Evolutionary conservation across 768 basidiomycete genomes (phyloP), one percentile per base, ranked within the genome.

Genomic region (Lentinula lateritia): DNA sequence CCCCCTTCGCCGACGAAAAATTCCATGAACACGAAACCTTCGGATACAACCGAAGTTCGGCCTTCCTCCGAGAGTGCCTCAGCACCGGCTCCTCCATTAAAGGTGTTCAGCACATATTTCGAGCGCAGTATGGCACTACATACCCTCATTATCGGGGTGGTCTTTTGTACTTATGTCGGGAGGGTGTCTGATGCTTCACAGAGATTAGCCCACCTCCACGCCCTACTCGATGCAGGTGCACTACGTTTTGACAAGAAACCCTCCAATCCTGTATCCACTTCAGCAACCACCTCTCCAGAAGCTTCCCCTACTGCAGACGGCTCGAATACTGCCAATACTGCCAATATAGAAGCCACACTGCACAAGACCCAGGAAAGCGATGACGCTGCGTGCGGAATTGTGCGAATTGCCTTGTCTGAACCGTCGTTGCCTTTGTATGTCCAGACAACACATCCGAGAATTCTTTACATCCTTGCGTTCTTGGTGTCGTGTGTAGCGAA

Each of bases 401-500:
- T 46, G 15, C 32, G 76, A 70, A 68, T 77, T 5, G 62, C 64
- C 7, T 53, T 78, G n/a, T 43, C 76, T 73, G 69, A 78, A 36
- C 71, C 71, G 5, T 70, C 78, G 48, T 75, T 76, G 13, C 76
- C 86, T 2, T 72, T 91, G 0, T 70, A 75, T 50, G 67, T 91
- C 5, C 83, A 83, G 45, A 78, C 80, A 2, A 90, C 89, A 6
- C 89, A 90, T 65, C 89, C 90, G 0, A 81, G 86, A 5, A 71
- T 87, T 2, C 66, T 92, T 0, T 87, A 84, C 64, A 70, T 83
- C 12, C 76, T 92, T 5, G 85, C 83, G 0, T 92, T 87, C 69
- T 80, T 92, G 5, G 74, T 90, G 43, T 88, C 84, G 65, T 80
- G 82, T 5, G 75, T 83, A 1, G 82, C 87, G 0, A 90, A 90